phyloP scores from a whole-genome alignment of 345 rosid species.

The Pelargonium nanum region DNA sequence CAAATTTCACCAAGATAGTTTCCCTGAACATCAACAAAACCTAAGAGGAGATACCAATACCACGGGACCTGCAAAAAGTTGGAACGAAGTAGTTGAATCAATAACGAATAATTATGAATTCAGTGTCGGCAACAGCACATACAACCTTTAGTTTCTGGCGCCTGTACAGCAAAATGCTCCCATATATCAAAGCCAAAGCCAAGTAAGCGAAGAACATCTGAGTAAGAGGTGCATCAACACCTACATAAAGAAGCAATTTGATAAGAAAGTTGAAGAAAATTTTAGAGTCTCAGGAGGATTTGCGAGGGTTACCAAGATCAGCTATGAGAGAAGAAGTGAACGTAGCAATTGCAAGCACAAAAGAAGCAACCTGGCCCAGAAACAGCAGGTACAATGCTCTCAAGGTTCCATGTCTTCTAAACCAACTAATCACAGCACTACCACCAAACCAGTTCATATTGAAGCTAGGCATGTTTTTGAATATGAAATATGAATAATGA shows the following conservation, averaged over 20 bases:
- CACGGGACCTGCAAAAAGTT: slow-evolving; percentile 14
- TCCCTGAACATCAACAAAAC: slow-evolving; percentile 53
- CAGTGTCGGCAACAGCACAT: too few species aligned
- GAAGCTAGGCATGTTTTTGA: not conserved
- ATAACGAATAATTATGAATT: too few species aligned
- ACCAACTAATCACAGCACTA: slow-evolving; percentile 10
- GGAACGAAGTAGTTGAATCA: too few species aligned
- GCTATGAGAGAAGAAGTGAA: slow-evolving; percentile 47
- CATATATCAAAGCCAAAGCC: slow-evolving; percentile 37
- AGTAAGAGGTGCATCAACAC: slow-evolving; percentile 50
- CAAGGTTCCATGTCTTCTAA: slow-evolving; percentile 17
- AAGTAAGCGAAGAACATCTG: slow-evolving; percentile 35
- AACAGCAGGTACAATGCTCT: slow-evolving; percentile 27
- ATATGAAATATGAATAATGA: not conserved
- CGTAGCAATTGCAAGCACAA: slow-evolving; percentile 29
- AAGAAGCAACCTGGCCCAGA: slow-evolving; percentile 44
- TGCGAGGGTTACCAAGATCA: slow-evolving; percentile 30
- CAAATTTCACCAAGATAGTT: slow-evolving; percentile 43
- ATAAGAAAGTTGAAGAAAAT: not conserved
- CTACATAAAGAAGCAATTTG: slow-evolving; percentile 13
- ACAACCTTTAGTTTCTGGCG: slow-evolving; percentile 36
- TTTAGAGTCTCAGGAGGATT: not conserved
- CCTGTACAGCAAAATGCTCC: slow-evolving; percentile 30
- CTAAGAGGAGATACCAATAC: slow-evolving; percentile 53
- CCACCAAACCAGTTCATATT: too few species aligned